Evolutionary conservation across 2,329 filamentous ascomycete species (phyloP), one percentile per base, ranked within the genome.

Genomic region (Neurospora sp.): DNA sequence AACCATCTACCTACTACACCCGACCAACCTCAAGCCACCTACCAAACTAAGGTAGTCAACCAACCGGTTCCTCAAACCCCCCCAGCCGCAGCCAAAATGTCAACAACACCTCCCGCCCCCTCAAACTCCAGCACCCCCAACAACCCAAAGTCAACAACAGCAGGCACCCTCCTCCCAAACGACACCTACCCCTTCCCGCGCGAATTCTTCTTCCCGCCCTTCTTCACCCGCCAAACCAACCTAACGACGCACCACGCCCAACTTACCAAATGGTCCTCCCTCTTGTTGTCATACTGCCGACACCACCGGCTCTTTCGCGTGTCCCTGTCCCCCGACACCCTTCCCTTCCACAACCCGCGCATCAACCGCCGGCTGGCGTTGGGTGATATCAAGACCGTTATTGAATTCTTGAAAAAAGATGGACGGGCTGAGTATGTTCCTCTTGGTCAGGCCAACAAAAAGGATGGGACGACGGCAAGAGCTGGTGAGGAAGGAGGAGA

Each of bases 141-240:
- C 42, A 10, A 19, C n/a, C 42, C 8, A 46, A 46, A n/a, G 42
- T 19, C 42, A 43, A 43, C n/a, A 23, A 43, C n/a, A 23, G n/a
- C 43, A 52, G 23, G 23, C 23, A 62, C 72, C 2, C 17, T 36
- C 4, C 15, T 46, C 8, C 28, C 40, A 4, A 28, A 36, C 28
- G 42, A 40, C 38, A 39, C 80, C 75, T 90, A 89, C 79, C 69
- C 75, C 46, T 90, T 89, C 79, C 88, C 88, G 4, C 84, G 83
- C 75, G 86, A 88, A 79, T 91, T 93, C 85, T 83, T 84, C 82
- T 95, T 93, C 83, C 92, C 92, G 0, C 90, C 92, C 77, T 94
- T 96, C 89, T 96, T 92, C 87, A 93, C 91, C 70, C 89, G 88
- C 69, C 92, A 96, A 80, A 87, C 90, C 42, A 93, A 93, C 82